Evolutionary conservation across 1,284 basidiomycete genomes (phyloP).

Genomic region (Rhodotorula glutinis): DNA sequence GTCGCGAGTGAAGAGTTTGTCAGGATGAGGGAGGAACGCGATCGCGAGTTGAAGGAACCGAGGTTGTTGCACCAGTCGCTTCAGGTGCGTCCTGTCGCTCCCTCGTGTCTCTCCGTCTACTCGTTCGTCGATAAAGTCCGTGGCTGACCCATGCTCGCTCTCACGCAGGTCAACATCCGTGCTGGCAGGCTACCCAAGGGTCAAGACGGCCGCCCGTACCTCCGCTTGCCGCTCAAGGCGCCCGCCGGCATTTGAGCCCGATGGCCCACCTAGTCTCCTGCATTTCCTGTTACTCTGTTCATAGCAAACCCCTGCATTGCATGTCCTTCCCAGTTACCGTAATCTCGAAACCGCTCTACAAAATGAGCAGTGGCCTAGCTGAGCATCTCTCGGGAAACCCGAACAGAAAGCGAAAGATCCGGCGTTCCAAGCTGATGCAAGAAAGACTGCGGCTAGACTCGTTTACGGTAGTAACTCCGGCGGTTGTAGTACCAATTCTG

Average conservation of each 20-base stretch:
- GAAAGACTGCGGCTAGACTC: no score
- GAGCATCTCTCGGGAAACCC: no score
- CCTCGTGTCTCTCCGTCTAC: background rate
- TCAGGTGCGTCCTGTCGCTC: conserved; percentile 33
- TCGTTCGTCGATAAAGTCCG: background rate
- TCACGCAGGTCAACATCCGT: conserved; percentile 39
- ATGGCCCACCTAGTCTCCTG: no score
- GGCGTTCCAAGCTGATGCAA: no score
- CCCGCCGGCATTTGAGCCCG: background rate
- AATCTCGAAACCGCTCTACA: no score
- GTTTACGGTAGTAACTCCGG: no score
- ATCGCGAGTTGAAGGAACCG: conserved; percentile 39
- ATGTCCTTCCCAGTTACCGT: background rate
- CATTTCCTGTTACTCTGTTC: background rate
- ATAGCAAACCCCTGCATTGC: background rate
- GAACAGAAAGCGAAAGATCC: no score
- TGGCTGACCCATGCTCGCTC: background rate
- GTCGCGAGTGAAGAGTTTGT: conserved; percentile 36
- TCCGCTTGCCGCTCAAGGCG: conserved; percentile 10
- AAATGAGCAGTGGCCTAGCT: no score
- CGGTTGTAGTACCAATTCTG: no score
- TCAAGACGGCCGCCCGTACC: conserved; percentile 7
- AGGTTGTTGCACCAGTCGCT: conserved; percentile 42
- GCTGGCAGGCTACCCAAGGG: conserved; percentile 40
- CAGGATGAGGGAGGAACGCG: conserved; percentile 41